A percentile compares a stretch with the other conserved stretches of the same genome.
Evolutionary conservation across 139 green algal genomes (phyloP).

Genomic region (Bryopsis sp.): DNA sequence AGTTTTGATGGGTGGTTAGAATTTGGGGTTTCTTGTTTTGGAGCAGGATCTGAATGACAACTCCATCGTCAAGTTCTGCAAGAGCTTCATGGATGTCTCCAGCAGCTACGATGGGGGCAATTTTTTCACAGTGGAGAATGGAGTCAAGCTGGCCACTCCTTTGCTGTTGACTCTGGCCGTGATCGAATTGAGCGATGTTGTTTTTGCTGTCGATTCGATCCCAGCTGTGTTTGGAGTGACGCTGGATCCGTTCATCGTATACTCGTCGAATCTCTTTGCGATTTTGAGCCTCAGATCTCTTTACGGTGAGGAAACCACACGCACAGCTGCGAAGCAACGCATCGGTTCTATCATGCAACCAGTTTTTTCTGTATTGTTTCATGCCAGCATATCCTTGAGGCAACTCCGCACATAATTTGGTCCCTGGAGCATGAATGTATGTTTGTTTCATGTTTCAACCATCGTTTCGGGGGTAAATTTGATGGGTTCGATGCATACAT

Average conservation of each 20-base stretch:
- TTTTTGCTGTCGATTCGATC: slow-evolving; percentile 95
- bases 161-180: slow-evolving; percentile 86
- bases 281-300: slow-evolving; percentile 72
- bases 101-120: slow-evolving; percentile 79
- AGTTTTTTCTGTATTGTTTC: too few species aligned
- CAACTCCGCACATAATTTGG: too few species aligned
- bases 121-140: slow-evolving; percentile 73
- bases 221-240: slow-evolving; percentile 88
- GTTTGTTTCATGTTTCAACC: too few species aligned
- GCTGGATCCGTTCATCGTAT: slow-evolving; percentile 95
- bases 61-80: slow-evolving; percentile 68
- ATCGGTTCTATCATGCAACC: slow-evolving; percentile 21
- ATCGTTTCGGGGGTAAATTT: too few species aligned
- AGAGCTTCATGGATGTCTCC: slow-evolving; percentile 51
- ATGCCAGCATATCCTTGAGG: too few species aligned
- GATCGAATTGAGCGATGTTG: slow-evolving; percentile 86
- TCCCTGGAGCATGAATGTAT: too few species aligned
- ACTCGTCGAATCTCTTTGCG: slow-evolving; percentile 90
- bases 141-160: slow-evolving; percentile 62
- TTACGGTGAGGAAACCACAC: slow-evolving; percentile 64
- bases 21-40: not conserved
- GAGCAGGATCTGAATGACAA: slow-evolving; percentile 42
- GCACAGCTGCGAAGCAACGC: slow-evolving; percentile 25
- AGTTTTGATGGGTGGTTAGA: too few species aligned
- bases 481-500: too few species aligned